A percentile compares a stretch with the other conserved stretches of the same genome.
These are phyloP conservation scores for Penicillium herquei DNA, from an alignment of 495 filamentous ascomycete genomes.

Conservation along the genomic window DNA sequence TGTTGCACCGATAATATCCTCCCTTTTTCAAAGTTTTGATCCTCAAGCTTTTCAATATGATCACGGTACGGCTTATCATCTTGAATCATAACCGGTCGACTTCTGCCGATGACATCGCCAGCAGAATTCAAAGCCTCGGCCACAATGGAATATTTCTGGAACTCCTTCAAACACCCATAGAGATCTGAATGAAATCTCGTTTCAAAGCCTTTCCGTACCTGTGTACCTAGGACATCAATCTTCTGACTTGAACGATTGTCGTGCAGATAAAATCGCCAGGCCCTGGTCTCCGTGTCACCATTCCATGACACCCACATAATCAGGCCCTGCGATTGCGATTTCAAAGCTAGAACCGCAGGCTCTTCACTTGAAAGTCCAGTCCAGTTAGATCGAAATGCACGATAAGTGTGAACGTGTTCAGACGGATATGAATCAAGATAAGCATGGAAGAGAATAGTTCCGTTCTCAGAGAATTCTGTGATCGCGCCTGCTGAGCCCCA, in stretches of 20 bases:
- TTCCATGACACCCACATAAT: conserved; percentile 37
- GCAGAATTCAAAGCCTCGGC: background rate
- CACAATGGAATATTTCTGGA: background rate
- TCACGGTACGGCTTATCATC: background rate
- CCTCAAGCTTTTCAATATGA: background rate
- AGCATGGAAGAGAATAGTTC: conserved; percentile 37
- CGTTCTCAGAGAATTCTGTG: conserved; percentile 44
- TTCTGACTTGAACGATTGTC: background rate
- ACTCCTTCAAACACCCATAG: background rate
- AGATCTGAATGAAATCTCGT: background rate
- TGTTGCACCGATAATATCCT: background rate
- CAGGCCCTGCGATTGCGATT: background rate
- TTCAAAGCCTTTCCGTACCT: background rate
- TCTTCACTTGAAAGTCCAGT: conserved; percentile 19
- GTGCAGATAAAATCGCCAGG: conserved; percentile 24
- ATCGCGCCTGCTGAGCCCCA: conserved; percentile 50
- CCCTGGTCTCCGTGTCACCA: conserved; percentile 33
- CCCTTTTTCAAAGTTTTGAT: background rate
- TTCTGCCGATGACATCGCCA: background rate
- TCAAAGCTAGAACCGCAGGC: conserved; percentile 23
- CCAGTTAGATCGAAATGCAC: conserved; percentile 21
- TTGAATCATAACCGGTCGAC: background rate
- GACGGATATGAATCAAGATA: conserved; percentile 4
- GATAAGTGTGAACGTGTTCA: conserved; percentile 22
- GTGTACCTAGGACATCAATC: background rate